Conservation (phyloP, 306 rosid species). For the Corylus heterophylla region DNA sequence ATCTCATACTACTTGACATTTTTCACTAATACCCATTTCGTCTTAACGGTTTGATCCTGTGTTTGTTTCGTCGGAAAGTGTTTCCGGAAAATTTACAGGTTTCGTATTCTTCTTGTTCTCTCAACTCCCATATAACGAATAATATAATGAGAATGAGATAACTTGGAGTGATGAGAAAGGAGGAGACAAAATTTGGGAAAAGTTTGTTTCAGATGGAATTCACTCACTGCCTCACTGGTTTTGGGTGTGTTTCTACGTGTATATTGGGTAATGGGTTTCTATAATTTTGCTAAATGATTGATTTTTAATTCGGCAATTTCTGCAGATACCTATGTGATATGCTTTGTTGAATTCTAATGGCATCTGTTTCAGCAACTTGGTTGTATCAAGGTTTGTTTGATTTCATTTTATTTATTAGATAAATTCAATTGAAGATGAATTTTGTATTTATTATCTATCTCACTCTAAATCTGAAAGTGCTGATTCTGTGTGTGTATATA, state of each 20-base stretch:
- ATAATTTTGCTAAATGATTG: neutral
- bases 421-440: neutral
- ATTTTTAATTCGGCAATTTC: neutral
- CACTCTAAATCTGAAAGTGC: too few species aligned
- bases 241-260: neutral
- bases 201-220: neutral
- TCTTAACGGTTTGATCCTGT: neutral
- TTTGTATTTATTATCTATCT: neutral
- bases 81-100: neutral
- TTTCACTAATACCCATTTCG: neutral
- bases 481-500: too few species aligned
- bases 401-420: neutral
- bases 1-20: neutral
- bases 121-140: neutral
- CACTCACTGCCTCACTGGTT: too few species aligned
- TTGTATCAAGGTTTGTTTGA: conserved; percentile 36
- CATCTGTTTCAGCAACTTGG: conserved; percentile 44
- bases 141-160: neutral
- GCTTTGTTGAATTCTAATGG: conserved; percentile 26
- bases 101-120: neutral
- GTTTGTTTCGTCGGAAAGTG: neutral
- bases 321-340: neutral
- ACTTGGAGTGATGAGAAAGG: neutral
- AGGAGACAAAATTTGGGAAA: neutral
- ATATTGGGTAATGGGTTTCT: neutral